Conservation (phyloP, 106 monocot species). For the Allium cepa region DNA sequence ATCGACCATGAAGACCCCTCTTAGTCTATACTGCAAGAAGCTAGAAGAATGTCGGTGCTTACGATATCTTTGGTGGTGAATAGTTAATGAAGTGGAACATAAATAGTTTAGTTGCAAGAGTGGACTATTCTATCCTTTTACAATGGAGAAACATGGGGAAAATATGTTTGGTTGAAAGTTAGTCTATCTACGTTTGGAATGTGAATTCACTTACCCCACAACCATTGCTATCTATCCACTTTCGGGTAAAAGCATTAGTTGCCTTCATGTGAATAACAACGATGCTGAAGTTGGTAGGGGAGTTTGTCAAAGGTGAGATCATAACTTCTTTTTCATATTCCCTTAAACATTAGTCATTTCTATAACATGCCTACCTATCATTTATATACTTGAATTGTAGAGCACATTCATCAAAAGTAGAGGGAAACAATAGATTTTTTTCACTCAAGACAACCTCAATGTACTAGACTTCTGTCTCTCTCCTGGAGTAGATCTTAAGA, state of each 20-base stretch:
- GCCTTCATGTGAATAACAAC: slow-evolving; percentile 81
- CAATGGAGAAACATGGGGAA: slow-evolving; percentile 95
- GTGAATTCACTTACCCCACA: slow-evolving; percentile 83
- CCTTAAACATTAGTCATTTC: no score
- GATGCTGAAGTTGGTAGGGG: slow-evolving; percentile 93
- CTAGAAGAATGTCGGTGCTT: slow-evolving; percentile 42
- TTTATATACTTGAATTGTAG: no score
- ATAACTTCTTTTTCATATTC: background rate
- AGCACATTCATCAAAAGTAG: slow-evolving; percentile 77
- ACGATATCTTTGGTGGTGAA: slow-evolving; percentile 94
- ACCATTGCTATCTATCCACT: slow-evolving; percentile 52
- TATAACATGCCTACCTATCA: no score
- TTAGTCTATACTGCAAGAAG: slow-evolving; percentile 46
- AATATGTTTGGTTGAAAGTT: slow-evolving; percentile 58
- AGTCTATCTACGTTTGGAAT: slow-evolving; percentile 84
- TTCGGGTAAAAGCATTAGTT: slow-evolving; percentile 45
- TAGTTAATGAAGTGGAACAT: no score
- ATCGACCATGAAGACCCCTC: slow-evolving; percentile 86
- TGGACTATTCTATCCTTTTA: slow-evolving; percentile 85
- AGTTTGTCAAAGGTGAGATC: slow-evolving; percentile 78
- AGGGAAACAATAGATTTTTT: slow-evolving; percentile 91
- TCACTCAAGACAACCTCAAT: slow-evolving; percentile 77
- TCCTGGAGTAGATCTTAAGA: slow-evolving; percentile 67
- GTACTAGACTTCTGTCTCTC: slow-evolving; percentile 74
- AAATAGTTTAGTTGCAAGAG: slow-evolving; percentile 33